phyloP scores from a whole-genome alignment of 495 filamentous ascomycete genomes.

The Chaetomium fimeti region DNA sequence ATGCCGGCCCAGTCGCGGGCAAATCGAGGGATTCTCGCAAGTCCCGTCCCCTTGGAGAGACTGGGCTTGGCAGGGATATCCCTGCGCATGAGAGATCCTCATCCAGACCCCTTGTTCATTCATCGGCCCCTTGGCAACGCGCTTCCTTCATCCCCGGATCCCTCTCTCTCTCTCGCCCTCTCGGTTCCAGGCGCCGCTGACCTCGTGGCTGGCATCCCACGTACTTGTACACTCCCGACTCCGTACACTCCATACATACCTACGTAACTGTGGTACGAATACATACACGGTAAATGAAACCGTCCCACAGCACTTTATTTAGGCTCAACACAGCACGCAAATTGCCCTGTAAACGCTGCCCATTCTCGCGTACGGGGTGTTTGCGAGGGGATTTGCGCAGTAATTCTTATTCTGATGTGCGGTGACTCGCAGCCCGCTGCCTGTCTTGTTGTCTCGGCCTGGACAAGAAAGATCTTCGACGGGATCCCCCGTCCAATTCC shows the following conservation, averaged over 20 bases:
- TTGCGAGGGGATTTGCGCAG: slow-evolving; percentile 20
- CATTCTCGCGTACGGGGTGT: background rate
- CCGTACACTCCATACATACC: background rate
- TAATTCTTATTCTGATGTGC: slow-evolving; percentile 25
- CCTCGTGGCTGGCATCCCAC: slow-evolving; percentile 17
- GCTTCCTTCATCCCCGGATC: slow-evolving; percentile 10
- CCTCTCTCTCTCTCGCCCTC: slow-evolving; percentile 6
- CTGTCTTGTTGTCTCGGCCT: slow-evolving; percentile 23
- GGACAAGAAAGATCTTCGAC: slow-evolving; percentile 18
- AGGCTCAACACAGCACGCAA: slow-evolving; percentile 22
- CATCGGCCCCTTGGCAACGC: slow-evolving; percentile 21
- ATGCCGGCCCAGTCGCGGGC: slow-evolving; percentile 18
- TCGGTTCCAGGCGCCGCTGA: slow-evolving; percentile 8
- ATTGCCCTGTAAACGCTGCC: slow-evolving; percentile 16
- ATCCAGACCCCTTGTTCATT: slow-evolving; percentile 25
- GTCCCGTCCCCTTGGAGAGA: slow-evolving; percentile 30
- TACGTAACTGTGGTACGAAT: slow-evolving; percentile 10
- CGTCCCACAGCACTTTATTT: slow-evolving; percentile 26
- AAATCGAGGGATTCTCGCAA: slow-evolving; percentile 24
- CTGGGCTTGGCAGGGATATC: slow-evolving; percentile 25
- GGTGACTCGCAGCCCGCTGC: slow-evolving; percentile 6
- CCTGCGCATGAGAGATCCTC: slow-evolving; percentile 28
- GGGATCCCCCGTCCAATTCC: slow-evolving; percentile 20
- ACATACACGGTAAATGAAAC: slow-evolving; percentile 20
- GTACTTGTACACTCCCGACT: no score